Base-by-base conservation (phyloP, 2,329 filamentous ascomycete species). In the Cordyceps pruinosa region DNA sequence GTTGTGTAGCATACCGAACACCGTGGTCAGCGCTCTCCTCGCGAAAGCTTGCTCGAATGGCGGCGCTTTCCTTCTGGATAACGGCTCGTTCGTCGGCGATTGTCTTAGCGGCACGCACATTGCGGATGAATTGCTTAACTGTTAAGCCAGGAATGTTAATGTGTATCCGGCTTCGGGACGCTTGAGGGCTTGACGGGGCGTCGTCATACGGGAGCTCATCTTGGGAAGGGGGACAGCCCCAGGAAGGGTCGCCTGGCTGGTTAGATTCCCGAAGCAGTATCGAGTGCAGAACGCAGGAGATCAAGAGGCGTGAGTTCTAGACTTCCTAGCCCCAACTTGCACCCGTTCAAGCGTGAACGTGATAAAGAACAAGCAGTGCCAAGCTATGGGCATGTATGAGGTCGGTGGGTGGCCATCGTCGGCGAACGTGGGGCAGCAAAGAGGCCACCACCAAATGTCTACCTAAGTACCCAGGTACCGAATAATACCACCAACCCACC, bases 71-170 rank as follows among this genome's bases (percentile, higher is more conserved):
- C 75, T 99, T 99, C 69, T 97, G 94, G 62, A 99, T 95, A 57
- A 99, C 94, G 53, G 94, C 93, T 70, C 94, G 86, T 78, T 99
- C 94, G 75, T 99, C 94, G 72, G 95, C 95, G 70, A 99, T 97
- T 35, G 94, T 99, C 79, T 99, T 99, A 60, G 94, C 91, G 61
- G 94, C 93, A 72, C 94, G 90, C 71, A 99, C 94, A 76, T 97
- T 97, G 72, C 94, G 92, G 75, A 99, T 99, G 77, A 99, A 99
- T 77, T 97, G 94, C 79, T 99, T 99, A 73, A 99, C 94, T 97
- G 70, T 59, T 63, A 57, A 58, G 58, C 59, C 56, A 57, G 53
- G 25, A 12, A 37, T 30, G 57, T 55, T 48, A 58, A 32, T 26
- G 23, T 21, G 21, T 25, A 17, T 19, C 15, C 23, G 50, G 34